phyloP scores from a whole-genome alignment of 78 protist genomes.

The Dictyostelium brefeldianum region DNA sequence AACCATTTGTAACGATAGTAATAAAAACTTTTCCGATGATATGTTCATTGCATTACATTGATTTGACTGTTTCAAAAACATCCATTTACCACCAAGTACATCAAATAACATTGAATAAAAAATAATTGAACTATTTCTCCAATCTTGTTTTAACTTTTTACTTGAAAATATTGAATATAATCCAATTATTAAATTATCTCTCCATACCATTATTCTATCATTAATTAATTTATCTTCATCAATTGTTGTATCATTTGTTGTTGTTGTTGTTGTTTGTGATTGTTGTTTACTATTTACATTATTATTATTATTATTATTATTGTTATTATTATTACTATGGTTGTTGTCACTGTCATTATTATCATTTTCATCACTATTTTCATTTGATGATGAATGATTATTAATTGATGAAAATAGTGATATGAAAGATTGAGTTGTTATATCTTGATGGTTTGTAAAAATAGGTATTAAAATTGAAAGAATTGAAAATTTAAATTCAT shows the following conservation, averaged over 20 bases:
- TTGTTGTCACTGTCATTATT: background rate
- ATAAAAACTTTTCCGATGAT: background rate
- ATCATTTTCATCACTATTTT: background rate
- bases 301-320: conserved; percentile 5
- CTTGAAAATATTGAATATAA: conserved; percentile 25
- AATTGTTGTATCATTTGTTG: background rate
- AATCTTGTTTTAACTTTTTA: conserved; percentile 24
- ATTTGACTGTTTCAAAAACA: background rate
- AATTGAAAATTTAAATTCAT: conserved; percentile 16
- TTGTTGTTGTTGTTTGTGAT: background rate
- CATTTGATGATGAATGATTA: background rate
- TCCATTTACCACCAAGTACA: conserved; percentile 16
- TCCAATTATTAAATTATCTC: conserved; percentile 11
- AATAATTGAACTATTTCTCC: conserved; percentile 39
- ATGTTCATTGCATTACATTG: background rate
- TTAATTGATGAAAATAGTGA: background rate
- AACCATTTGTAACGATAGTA: conserved; percentile 26
- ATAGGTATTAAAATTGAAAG: background rate
- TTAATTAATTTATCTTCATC: background rate
- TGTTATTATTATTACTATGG: background rate
- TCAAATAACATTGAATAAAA: conserved; percentile 43
- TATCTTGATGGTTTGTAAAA: background rate
- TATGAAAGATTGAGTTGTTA: conserved; percentile 15
- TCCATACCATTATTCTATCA: background rate
- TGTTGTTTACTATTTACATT: background rate